Percentiles rank a stretch among this genome's conserved stretches.
These are phyloP conservation scores for Scleroderma bovista DNA, from an alignment of 768 basidiomycete genomes.

Conservation along the genomic window DNA sequence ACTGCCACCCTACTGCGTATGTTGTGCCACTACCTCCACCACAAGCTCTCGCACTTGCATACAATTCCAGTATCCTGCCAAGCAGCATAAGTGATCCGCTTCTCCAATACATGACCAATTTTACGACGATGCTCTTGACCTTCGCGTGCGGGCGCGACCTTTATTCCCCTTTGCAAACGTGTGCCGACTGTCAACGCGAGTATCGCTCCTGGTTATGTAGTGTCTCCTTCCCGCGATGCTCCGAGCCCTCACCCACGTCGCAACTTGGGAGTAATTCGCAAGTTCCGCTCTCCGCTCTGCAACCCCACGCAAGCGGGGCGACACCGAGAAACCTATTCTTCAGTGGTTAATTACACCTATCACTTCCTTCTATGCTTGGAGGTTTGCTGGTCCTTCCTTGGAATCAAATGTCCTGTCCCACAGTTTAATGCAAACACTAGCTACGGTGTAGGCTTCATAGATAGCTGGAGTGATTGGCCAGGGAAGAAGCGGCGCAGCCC, in stretches of 20 bases:
- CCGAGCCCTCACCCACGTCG: constrained; percentile 41
- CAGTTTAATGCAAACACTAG: constrained; percentile 59
- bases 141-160: constrained; percentile 74
- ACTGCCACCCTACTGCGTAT: constrained; percentile 67
- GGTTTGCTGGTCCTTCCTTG: constrained; percentile 79
- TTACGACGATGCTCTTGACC: constrained; percentile 65
- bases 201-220: constrained; percentile 79
- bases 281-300: constrained; percentile 45
- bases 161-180: constrained; percentile 75
- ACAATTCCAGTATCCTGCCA: constrained; percentile 51
- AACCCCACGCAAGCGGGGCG: constrained; percentile 35
- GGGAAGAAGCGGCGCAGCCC: constrained; percentile 49
- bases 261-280: constrained; percentile 19
- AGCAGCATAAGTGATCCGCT: constrained; percentile 43
- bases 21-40: constrained; percentile 61
- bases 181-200: constrained; percentile 65
- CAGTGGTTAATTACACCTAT: constrained; percentile 43
- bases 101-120: constrained; percentile 59
- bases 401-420: constrained; percentile 60
- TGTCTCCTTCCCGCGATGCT: constrained; percentile 69
- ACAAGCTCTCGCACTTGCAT: constrained; percentile 34
- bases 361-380: constrained; percentile 74
- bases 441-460: constrained; percentile 75
- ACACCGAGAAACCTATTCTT: constrained; percentile 42
- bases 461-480: constrained; percentile 43